Conservation (phyloP, 768 basidiomycete species). For the Leccinum olivaceopallidum region DNA sequence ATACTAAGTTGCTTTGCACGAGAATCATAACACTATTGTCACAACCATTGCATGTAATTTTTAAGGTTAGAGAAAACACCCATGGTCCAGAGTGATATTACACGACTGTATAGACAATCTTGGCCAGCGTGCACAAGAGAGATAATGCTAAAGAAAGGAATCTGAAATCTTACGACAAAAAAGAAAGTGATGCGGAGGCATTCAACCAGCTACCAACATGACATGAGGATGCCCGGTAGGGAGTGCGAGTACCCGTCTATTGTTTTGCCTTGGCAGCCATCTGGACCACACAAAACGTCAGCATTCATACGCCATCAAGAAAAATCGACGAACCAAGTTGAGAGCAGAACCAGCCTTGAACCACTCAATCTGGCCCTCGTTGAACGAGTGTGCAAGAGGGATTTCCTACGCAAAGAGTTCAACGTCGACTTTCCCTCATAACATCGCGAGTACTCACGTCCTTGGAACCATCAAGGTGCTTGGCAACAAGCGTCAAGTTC, state of each 20-base stretch:
- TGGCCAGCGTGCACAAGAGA: slow-evolving; percentile 11
- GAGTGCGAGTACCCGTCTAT: slow-evolving; percentile 25
- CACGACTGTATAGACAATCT: slow-evolving; percentile 23
- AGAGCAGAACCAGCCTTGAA: slow-evolving; percentile 97
- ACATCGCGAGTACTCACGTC: slow-evolving; percentile 45
- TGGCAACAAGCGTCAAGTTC: slow-evolving; percentile 79
- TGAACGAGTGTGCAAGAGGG: slow-evolving; percentile 88
- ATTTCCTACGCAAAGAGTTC: slow-evolving; percentile 51
- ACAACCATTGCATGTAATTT: slow-evolving; percentile 11
- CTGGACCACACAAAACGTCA: slow-evolving; percentile 32
- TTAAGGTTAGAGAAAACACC: background rate
- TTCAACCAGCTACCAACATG: background rate
- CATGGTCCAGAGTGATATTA: slow-evolving; percentile 25
- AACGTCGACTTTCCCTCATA: slow-evolving; percentile 1
- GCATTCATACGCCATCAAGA: background rate
- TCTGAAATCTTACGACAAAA: background rate
- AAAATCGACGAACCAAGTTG: slow-evolving; percentile 61
- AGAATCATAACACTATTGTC: background rate
- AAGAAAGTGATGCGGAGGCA: slow-evolving; percentile 1
- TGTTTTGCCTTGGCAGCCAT: slow-evolving; percentile 69
- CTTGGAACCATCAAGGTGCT: slow-evolving; percentile 78
- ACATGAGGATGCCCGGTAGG: background rate
- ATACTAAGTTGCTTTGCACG: background rate
- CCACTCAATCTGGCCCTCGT: slow-evolving; percentile 97
- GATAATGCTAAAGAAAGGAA: background rate